Percentiles rank a stretch among this genome's conserved stretches.
Evolutionary conservation across 2,329 filamentous ascomycete genomes (phyloP).

Genomic region (Falciphora oryzae): DNA sequence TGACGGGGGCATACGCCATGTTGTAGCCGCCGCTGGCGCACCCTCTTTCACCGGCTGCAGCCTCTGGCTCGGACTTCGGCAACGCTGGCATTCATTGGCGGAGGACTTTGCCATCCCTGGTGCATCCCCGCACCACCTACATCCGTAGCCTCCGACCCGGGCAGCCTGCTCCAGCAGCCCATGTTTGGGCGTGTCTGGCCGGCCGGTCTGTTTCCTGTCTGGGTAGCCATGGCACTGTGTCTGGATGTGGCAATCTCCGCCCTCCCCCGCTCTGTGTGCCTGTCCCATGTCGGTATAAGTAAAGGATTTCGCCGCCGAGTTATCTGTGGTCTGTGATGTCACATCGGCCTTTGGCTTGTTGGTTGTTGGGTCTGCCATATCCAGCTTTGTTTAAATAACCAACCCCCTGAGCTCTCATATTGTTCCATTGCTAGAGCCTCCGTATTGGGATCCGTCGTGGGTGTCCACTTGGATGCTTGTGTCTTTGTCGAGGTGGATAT

Average conservation of each 20-base stretch:
- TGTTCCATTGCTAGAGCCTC: neutral
- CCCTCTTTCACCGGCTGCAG: neutral
- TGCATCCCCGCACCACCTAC: neutral
- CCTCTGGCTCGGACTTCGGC: neutral
- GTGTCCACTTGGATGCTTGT: neutral
- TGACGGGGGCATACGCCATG: too few species aligned
- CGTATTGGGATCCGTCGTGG: neutral
- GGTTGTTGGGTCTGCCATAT: neutral
- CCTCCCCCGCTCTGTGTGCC: neutral
- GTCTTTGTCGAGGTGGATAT: neutral
- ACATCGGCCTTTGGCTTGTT: neutral
- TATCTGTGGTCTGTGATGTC: neutral
- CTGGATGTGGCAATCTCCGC: neutral
- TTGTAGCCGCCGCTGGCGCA: too few species aligned
- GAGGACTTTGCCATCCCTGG: neutral
- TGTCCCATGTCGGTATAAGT: neutral
- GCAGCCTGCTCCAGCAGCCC: neutral
- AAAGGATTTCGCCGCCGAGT: neutral
- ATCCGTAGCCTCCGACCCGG: neutral
- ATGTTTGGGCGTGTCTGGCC: neutral
- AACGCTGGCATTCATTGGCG: too few species aligned
- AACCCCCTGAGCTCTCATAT: too few species aligned
- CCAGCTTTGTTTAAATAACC: neutral
- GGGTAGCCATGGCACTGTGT: too few species aligned
- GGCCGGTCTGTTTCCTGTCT: neutral